These are phyloP conservation scores for Sclerotinia trifoliorum DNA, from an alignment of 2,329 filamentous ascomycete genomes.

Conservation along the genomic window DNA sequence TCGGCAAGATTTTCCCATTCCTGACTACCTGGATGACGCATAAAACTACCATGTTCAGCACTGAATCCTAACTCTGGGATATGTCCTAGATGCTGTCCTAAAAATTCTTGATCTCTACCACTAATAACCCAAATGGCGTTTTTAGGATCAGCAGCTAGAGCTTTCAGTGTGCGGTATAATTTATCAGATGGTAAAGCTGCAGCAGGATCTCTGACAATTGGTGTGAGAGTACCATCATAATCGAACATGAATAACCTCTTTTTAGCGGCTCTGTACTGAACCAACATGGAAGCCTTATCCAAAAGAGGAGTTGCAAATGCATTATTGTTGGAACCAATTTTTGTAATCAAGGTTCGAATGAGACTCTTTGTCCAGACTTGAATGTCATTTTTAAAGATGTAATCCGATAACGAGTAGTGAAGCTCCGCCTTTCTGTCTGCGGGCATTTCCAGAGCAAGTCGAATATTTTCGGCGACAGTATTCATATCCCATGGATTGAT, in stretches of 20 bases:
- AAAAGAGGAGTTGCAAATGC: constrained; percentile 77
- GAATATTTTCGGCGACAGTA: constrained; percentile 80
- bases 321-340: constrained; percentile 74
- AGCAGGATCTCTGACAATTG: constrained; percentile 88
- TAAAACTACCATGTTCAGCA: constrained; percentile 95
- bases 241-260: constrained; percentile 97
- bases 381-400: constrained; percentile 83
- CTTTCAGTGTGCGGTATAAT: constrained; percentile 75
- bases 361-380: constrained; percentile 82
- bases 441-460: constrained; percentile 76
- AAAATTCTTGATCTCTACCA: constrained; percentile 86
- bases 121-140: constrained; percentile 99
- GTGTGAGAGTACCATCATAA: constrained; percentile 94
- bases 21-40: constrained; percentile 72
- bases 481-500: constrained; percentile 95
- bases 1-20: constrained; percentile 90
- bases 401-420: constrained; percentile 73
- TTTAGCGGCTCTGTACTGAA: constrained; percentile 69
- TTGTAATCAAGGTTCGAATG: constrained; percentile 74
- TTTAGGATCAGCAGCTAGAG: constrained; percentile 72
- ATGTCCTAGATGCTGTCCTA: constrained; percentile 89
- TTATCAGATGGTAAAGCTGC: constrained; percentile 84
- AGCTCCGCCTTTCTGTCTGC: constrained; percentile 62
- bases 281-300: constrained; percentile 69
- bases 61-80: constrained; percentile 88